A percentile compares a stretch with the other conserved stretches of the same genome.
These are phyloP conservation scores for Luffa aegyptiaca DNA, from an alignment of 306 rosid species.

Conservation along the genomic window DNA sequence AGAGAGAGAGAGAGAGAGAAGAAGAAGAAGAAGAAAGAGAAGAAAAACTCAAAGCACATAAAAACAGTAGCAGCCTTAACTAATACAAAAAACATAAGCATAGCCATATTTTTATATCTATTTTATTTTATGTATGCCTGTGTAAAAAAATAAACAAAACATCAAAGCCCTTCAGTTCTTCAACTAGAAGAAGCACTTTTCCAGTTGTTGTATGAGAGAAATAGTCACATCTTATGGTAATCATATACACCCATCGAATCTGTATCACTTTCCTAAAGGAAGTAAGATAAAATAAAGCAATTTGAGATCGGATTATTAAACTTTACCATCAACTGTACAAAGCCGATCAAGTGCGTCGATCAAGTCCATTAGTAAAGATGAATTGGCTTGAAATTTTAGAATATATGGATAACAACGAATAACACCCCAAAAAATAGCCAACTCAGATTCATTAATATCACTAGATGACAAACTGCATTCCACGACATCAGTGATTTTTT, in stretches of 20 bases:
- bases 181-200: neutral
- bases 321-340: conserved; percentile 33
- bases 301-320: neutral
- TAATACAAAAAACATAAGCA: neutral
- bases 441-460: conserved; percentile 32
- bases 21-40: too few species aligned
- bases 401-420: conserved; percentile 57
- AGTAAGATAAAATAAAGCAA: conserved; percentile 1
- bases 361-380: conserved; percentile 47
- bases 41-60: neutral
- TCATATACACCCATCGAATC: neutral
- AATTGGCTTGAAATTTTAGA: conserved; percentile 23
- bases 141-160: neutral
- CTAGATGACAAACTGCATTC: conserved; percentile 17
- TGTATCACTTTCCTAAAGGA: neutral
- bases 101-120: neutral
- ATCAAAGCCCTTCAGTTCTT: neutral
- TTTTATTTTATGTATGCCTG: neutral
- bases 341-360: conserved; percentile 48
- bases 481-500: conserved; percentile 25
- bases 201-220: neutral
- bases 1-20: neutral
- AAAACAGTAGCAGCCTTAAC: neutral
- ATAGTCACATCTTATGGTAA: neutral
- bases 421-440: conserved; percentile 68